Percentiles rank a stretch among this genome's conserved stretches.
Evolutionary conservation across 2,329 filamentous ascomycete genomes (phyloP).

Genomic region (Leptosphaerulina australis): DNA sequence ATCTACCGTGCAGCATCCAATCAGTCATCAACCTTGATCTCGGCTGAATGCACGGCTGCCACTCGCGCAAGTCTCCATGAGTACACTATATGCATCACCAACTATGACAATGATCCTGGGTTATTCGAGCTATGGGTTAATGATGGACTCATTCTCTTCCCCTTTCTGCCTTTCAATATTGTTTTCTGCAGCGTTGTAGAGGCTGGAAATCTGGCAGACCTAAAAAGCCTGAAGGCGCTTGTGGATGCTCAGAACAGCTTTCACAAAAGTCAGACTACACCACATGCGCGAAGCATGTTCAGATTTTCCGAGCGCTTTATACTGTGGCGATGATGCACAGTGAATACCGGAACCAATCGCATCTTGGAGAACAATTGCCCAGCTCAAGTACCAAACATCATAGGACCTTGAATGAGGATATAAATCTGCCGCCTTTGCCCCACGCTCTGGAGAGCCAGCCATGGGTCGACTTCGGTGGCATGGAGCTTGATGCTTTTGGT

Average conservation of each 20-base stretch:
- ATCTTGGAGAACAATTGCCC: too few species aligned
- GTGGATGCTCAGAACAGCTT: background rate
- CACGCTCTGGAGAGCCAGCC: background rate
- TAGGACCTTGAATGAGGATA: background rate
- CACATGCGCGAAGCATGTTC: slow-evolving; percentile 1
- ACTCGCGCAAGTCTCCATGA: background rate
- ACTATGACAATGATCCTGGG: too few species aligned
- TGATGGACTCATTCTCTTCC: background rate
- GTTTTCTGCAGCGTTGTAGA: background rate
- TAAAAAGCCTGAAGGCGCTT: background rate
- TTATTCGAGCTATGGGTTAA: too few species aligned
- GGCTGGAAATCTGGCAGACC: background rate
- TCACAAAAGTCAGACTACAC: background rate
- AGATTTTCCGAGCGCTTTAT: slow-evolving; percentile 7
- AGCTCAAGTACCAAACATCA: too few species aligned
- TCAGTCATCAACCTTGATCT: background rate
- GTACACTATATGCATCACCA: background rate
- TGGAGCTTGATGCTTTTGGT: slow-evolving; percentile 4
- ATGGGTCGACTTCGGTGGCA: slow-evolving; percentile 1
- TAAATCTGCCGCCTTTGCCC: background rate
- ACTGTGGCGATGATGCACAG: background rate
- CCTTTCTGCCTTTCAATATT: background rate
- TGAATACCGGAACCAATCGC: too few species aligned
- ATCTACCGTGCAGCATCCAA: slow-evolving; percentile 1
- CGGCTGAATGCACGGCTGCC: background rate